Conservation (phyloP, 2,329 filamentous ascomycete species). For the Verticillium nubilum region DNA sequence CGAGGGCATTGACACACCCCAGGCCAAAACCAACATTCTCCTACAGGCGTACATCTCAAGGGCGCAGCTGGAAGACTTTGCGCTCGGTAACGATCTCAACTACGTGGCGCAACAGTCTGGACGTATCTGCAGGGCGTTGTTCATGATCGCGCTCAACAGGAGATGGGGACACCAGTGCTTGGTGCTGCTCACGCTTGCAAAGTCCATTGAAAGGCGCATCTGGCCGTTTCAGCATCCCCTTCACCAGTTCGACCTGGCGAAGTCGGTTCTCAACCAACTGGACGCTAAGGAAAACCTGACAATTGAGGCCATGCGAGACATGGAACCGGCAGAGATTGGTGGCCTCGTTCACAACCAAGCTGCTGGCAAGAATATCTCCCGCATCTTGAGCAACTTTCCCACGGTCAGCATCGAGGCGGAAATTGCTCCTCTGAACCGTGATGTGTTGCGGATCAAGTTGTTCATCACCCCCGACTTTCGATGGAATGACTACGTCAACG, state of each 20-base stretch:
- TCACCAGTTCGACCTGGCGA: conserved; percentile 87
- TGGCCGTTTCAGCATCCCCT: conserved; percentile 96
- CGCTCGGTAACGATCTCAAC: conserved; percentile 82
- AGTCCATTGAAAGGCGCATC: conserved; percentile 92
- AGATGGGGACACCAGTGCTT: conserved; percentile 95
- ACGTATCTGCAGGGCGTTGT: conserved; percentile 87
- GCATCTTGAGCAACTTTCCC: conserved; percentile 83
- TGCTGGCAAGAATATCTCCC: conserved; percentile 77
- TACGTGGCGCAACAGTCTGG: conserved; percentile 96
- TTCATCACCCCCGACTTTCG: conserved; percentile 82
- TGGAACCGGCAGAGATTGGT: conserved; percentile 89
- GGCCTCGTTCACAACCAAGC: conserved; percentile 83
- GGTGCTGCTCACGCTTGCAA: conserved; percentile 84
- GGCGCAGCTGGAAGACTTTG: conserved; percentile 86
- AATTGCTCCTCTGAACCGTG: conserved; percentile 90
- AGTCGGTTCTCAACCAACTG: conserved; percentile 75
- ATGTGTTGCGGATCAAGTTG: conserved; percentile 87
- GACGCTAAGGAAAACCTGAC: conserved; percentile 73
- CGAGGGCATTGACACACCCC: conserved; percentile 63
- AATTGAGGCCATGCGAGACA: conserved; percentile 82
- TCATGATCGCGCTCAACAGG: conserved; percentile 95
- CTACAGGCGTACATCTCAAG: conserved; percentile 91
- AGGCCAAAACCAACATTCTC: conserved; percentile 93
- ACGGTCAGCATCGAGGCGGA: conserved; percentile 87
- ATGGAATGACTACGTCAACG: conserved; percentile 93